Evolutionary conservation across 305 asterid genomes (phyloP).

Genomic region (Petunia hybrid): DNA sequence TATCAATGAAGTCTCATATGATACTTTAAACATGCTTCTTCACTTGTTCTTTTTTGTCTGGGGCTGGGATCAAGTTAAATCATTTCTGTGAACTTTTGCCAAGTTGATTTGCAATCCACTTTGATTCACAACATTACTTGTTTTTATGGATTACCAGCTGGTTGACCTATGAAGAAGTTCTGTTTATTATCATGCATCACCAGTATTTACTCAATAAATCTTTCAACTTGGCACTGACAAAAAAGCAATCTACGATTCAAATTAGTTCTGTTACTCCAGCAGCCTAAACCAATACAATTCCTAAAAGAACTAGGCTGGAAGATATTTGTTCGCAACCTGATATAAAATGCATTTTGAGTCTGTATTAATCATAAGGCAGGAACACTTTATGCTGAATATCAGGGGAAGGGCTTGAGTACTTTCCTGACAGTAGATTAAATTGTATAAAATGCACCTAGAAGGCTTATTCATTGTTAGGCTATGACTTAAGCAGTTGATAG

Average conservation of each 20-base stretch:
- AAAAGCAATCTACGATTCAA: not conserved
- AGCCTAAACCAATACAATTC: not conserved
- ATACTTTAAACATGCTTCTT: not conserved
- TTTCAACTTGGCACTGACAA: not conserved
- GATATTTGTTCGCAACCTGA: not conserved
- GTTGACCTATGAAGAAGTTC: not conserved
- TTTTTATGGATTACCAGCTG: not conserved
- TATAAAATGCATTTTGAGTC: not conserved
- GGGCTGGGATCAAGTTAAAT: not conserved
- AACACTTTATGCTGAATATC: not conserved
- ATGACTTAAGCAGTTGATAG: slow-evolving; percentile 8
- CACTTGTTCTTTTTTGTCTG: not conserved
- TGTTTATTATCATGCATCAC: not conserved
- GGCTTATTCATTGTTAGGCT: not conserved
- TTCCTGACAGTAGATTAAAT: not conserved
- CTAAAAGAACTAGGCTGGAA: not conserved
- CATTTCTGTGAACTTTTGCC: slow-evolving; percentile 1
- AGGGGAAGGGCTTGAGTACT: not conserved
- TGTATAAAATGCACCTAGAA: not conserved
- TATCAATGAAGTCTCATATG: too few species aligned
- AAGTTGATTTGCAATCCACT: not conserved
- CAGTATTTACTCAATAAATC: not conserved
- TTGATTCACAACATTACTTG: slow-evolving; percentile 5
- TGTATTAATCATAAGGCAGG: not conserved
- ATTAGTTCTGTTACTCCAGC: not conserved